Evolutionary conservation across 1,284 basidiomycete species (phyloP).

Genomic region (Cryptococcus neoformans): DNA sequence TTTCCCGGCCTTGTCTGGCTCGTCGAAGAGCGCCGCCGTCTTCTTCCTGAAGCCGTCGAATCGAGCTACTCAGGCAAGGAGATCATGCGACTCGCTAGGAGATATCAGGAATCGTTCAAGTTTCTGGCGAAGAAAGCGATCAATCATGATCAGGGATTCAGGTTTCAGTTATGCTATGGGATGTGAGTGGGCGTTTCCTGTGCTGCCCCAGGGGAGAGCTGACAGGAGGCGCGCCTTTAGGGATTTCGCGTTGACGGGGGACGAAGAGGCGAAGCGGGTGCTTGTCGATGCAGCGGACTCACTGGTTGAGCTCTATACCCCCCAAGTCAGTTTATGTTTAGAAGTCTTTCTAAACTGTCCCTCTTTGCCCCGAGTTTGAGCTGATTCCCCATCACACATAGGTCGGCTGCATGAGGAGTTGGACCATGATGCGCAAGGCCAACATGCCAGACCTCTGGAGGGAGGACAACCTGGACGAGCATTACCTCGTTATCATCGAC

Average conservation of each 20-base stretch:
- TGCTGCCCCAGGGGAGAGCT: no score
- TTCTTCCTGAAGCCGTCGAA: constrained; percentile 19
- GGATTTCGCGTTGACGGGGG: constrained; percentile 29
- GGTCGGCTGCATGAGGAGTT: constrained; percentile 36
- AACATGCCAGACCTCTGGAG: constrained; percentile 4
- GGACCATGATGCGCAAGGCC: constrained; percentile 28
- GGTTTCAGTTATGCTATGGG: constrained; percentile 40
- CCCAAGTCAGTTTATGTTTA: constrained; percentile 14
- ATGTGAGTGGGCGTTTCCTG: constrained; percentile 16
- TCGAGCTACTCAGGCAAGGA: constrained; percentile 22
- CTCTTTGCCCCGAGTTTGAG: background rate
- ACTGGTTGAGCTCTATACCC: constrained; percentile 32
- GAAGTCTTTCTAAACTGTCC: background rate
- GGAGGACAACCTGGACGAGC: constrained; percentile 31
- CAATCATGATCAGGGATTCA: constrained; percentile 44
- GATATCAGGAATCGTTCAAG: constrained; percentile 32
- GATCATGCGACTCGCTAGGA: constrained; percentile 24
- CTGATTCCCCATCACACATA: background rate
- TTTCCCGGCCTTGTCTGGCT: constrained; percentile 41
- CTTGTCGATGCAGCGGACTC: constrained; percentile 38
- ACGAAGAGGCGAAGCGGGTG: constrained; percentile 25
- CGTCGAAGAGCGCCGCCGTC: constrained; percentile 25
- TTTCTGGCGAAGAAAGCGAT: constrained; percentile 19
- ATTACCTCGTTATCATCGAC: constrained; percentile 44
- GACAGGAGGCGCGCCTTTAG: constrained; percentile 6